Evolutionary conservation across 1,139 yeast genomes (phyloP).

Genomic region (Kurtzmaniella quercitrusa): DNA sequence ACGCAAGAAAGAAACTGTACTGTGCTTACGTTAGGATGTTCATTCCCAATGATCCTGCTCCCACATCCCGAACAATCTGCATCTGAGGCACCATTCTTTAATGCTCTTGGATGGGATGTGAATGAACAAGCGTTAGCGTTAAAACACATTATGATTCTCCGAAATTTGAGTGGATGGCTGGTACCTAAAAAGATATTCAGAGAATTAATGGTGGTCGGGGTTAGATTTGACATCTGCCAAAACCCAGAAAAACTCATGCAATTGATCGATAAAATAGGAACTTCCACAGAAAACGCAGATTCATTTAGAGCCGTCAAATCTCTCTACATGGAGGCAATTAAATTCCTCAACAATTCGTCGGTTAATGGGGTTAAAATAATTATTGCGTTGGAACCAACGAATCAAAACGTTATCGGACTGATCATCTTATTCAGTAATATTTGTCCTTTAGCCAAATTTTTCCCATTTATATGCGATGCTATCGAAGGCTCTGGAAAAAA

Average conservation of each 20-base stretch:
- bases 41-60: constrained; percentile 49
- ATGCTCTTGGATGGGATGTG: constrained; percentile 38
- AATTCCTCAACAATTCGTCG: constrained; percentile 15
- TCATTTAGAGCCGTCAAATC: constrained; percentile 10
- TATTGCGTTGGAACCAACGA: constrained; percentile 54
- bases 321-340: constrained; percentile 24
- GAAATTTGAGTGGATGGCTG: constrained; percentile 42
- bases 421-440: constrained; percentile 50
- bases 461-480: constrained; percentile 47
- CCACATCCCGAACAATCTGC: constrained; percentile 25
- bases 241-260: constrained; percentile 37
- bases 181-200: constrained; percentile 53
- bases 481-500: constrained; percentile 9
- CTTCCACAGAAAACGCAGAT: background rate
- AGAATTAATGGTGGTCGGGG: constrained; percentile 59
- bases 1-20: constrained; percentile 42
- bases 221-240: constrained; percentile 52
- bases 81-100: constrained; percentile 25
- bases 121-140: constrained; percentile 9
- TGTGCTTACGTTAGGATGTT: constrained; percentile 43
- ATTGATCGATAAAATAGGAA: constrained; percentile 22
- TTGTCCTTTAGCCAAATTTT: constrained; percentile 44
- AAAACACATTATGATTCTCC: constrained; percentile 36
- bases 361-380: constrained; percentile 42
- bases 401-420: constrained; percentile 53